Conservation (phyloP, 78 protist species). For the Paratrimastix pyriformis region DNA sequence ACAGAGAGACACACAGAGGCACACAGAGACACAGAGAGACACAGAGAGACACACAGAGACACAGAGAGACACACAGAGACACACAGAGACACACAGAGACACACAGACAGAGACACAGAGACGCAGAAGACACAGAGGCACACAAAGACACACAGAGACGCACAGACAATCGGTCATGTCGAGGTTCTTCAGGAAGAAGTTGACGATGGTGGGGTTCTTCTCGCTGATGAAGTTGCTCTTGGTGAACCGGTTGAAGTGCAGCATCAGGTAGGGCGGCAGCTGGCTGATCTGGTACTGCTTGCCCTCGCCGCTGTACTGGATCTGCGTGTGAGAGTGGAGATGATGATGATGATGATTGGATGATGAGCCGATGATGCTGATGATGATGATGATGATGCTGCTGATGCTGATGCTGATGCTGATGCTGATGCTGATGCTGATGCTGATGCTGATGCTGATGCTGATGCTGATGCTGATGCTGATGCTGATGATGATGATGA, state of each 20-base stretch:
- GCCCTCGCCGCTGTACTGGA: constrained; percentile 21
- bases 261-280: constrained; percentile 73
- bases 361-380: background rate
- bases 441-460: too few relatives aligned
- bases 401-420: too few relatives aligned
- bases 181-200: constrained; percentile 13
- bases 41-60: background rate
- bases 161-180: constrained; percentile 2
- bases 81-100: background rate
- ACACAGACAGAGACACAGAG: background rate
- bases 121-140: background rate
- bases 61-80: background rate
- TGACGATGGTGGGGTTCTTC: constrained; percentile 38
- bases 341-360: background rate
- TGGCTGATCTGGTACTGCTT: constrained; percentile 32
- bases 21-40: background rate
- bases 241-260: constrained; percentile 71
- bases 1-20: background rate
- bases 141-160: background rate
- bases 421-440: too few relatives aligned
- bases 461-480: too few relatives aligned
- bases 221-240: constrained; percentile 55
- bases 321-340: background rate
- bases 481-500: too few relatives aligned
- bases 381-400: too few relatives aligned